Base-by-base conservation (phyloP, 108 stramenopile species). In the Conticribra guillardii region DNA sequence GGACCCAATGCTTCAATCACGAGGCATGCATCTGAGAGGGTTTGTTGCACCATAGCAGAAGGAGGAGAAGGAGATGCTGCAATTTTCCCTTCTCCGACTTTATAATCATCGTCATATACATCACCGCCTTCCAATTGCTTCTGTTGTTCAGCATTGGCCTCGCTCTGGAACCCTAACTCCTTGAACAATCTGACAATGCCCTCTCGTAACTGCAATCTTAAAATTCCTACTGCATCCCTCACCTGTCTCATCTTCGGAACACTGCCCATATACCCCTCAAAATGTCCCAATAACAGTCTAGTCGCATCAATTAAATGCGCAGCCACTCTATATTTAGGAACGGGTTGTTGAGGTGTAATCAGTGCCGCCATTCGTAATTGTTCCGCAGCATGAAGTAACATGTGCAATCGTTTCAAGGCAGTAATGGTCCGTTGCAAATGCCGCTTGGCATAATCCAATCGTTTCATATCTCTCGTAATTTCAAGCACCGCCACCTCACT, bases 341-440 rank as follows among this genome's bases (percentile, higher is more conserved):
- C 76, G 16, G 87, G 87, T 17, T 77, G 61, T n/a, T 17, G 16
- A 15, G 16, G 30, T 1, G 65, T 33, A 37, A 73, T 54, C 72
- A 82, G 48, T 21, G 86, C 88, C 28, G 89, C 81, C 67, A 72
- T 54, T n/a, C 93, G 76, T 41, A 99, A 80, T 60, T 96, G 94
- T 54, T 94, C 92, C 21, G 98, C 96, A 17, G 98, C 97, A 74
- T 97, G 94, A 21, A 96, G 68, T 24, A 99, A 72, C 99, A 99
- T 98, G 81, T 99, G 99, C 70, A 99, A 76, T n/a, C 95, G 73
- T 63, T 98, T 98, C 29, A 99, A 71, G 0, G 97, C 94, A 2
- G 97, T 98, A 62, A 99, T 98, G 16, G 98, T 98, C 16, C 84
- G 78, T 52, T 96, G 95, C 72, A 98, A 87, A 72, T 99, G 96